A percentile compares a stretch with the other conserved stretches of the same genome.
Evolutionary conservation across 192 early-diverging fungal genomes (phyloP).

Genomic region (Umbelopsis ramanniana): DNA sequence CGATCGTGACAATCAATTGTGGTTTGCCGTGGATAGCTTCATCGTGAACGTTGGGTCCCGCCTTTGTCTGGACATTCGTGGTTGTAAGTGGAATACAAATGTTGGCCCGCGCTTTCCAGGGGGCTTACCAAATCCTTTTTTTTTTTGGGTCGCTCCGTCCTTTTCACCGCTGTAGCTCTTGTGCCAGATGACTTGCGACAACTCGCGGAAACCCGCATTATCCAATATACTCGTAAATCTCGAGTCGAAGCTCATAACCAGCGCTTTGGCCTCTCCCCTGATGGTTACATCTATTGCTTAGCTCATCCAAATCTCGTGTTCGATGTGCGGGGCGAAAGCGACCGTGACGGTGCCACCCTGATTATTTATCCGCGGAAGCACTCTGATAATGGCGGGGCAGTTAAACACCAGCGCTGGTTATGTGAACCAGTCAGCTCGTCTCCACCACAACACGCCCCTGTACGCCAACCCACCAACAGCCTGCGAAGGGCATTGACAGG

Average conservation of each 20-base stretch:
- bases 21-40: constrained; percentile 22
- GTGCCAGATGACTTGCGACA: constrained; percentile 3
- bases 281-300: constrained; percentile 29
- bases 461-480: not conserved
- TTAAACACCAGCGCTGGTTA: constrained; percentile 18
- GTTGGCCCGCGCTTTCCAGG: not conserved
- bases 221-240: constrained; percentile 23
- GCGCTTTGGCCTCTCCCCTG: constrained; percentile 1
- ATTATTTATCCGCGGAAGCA: constrained; percentile 25
- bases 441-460: not conserved
- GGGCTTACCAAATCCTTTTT: too few relatives aligned
- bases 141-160: not conserved
- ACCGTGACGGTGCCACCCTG: constrained; percentile 10
- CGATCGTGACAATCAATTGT: constrained; percentile 19
- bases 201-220: constrained; percentile 11
- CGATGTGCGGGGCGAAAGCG: constrained; percentile 16
- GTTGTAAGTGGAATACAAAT: not conserved
- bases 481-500: not conserved
- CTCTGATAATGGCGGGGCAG: constrained; percentile 1
- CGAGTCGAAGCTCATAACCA: constrained; percentile 22
- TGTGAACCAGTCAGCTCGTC: constrained; percentile 8
- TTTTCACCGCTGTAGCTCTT: not conserved
- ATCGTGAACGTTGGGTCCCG: constrained; percentile 18
- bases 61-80: constrained; percentile 22
- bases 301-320: constrained; percentile 26